Base-by-base conservation (phyloP, 768 basidiomycete species). In the Boletus rubroflammeus region DNA sequence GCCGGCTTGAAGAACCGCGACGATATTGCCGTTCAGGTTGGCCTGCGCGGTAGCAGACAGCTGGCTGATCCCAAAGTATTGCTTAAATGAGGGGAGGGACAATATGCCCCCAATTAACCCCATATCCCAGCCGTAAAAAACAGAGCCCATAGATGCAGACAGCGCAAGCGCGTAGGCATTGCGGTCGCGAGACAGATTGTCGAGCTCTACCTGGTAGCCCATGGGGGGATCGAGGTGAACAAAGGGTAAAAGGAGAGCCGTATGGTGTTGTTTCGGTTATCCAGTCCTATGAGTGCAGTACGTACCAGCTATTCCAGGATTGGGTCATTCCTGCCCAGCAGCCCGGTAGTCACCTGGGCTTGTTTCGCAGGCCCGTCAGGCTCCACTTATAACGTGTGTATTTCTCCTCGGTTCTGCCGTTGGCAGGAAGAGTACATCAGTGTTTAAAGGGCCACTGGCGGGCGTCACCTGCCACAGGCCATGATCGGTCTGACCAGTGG, bases 61-160 rank as follows among this genome's bases (percentile, higher is more conserved):
- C 47, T 71, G 63, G 62, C 79, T 62, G 40, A 81, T 47, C 13
- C 78, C 78, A 62, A 81, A 81, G 60, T 78, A 81, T 17, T 61
- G 42, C 56, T 78, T 70, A 62, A 81, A 81, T 3, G 80, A 78
- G 5, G 60, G 36, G 14, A 81, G 64, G 19, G 78, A 60, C 40
- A 81, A 64, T 13, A 81, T 67, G 34, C 81, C 80, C 11, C 81
- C 79, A 32, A 81, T 81, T 47, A 81, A 59, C 8, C 77, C 77
- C 2, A 73, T 72, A 52, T 81, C 78, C 76, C 78, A 78, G 17
- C 78, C 79, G 46, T 67, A 78, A 67, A 78, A 79, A 19, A 80
- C 72, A 36, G 76, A 77, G 10, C 78, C 79, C 71, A 78, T 71
- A 1, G 77, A 65, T 0, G 77, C 79, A 13, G 78, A 78, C 17